Base-by-base conservation (phyloP, 78 protist species). In the Dictyostelium firmibasis region DNA sequence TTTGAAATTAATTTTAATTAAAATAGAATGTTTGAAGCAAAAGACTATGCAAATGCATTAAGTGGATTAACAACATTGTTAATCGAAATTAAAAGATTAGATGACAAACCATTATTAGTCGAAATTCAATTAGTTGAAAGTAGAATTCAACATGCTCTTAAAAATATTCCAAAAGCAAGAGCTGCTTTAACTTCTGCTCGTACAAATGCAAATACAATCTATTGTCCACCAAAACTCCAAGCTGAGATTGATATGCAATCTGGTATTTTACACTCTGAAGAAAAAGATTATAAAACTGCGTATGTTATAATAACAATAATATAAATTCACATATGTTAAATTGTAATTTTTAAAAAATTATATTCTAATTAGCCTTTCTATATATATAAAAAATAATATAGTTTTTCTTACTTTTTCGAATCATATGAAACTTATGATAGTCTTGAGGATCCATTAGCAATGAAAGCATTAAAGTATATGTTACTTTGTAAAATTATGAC, bases 201-300 rank as follows among this genome's bases (percentile, higher is more conserved):
- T 38, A 98, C 99, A 14, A 86, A 97, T 10, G 99, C 99, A 14
- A 98, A 98, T 84, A 95, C 99, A 33, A 98, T 99, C 83, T 99
- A 99, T 87, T 98, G 99, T 97, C 99, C 99, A 53, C 99, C 99
- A 16, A 77, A 33, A 41, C 96, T 98, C 36, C 99, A 99, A 84
- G 99, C 98, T 9, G 96, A 95, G 44, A 94, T 98, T 64, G 99
- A 99, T 78, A 83, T 97, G 94, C 98, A 97, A 94, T 67, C 98
- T 13, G 99, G 99, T 35, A 85, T 97, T 6, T 91, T 99, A 14
- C 97, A 98, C 53, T 99, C 99, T 11, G 99, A 99, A 91, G 99
- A 99, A 92, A 95, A 94, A 64, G 99, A 99, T 91, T 99, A 72
- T 95, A 98, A 98, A 96, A 99, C 99, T 1, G 99, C 99, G 57